A percentile compares a stretch with the other conserved stretches of the same genome.
Conservation (phyloP, 306 rosid species). For the Parietaria judaica region DNA sequence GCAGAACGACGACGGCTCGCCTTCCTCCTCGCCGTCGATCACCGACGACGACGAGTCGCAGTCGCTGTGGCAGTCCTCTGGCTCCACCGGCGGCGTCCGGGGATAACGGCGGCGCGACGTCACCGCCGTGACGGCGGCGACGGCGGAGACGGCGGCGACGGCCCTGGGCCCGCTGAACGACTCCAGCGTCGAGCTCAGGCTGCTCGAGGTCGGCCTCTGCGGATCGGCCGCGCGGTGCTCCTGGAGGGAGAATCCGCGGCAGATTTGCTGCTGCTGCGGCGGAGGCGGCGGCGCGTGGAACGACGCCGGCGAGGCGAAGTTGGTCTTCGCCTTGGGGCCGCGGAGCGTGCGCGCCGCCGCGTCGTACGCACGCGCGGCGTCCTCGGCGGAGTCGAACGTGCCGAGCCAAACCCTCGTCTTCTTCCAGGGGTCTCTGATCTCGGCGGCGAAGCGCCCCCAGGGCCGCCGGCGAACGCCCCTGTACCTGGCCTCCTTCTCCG, state of each 20-base stretch:
- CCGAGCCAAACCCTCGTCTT: constrained; percentile 83
- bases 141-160: constrained; percentile 7
- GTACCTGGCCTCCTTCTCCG: constrained; percentile 44
- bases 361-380: constrained; percentile 80
- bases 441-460: constrained; percentile 87
- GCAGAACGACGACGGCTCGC: constrained; percentile 31
- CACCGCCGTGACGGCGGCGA: constrained; percentile 3
- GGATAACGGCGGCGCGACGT: constrained; percentile 33
- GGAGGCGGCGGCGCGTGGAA: constrained; percentile 1
- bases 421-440: constrained; percentile 87
- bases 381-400: constrained; percentile 77
- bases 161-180: constrained; percentile 79
- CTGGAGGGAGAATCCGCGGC: neutral
- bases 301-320: constrained; percentile 37
- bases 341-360: constrained; percentile 63
- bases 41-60: constrained; percentile 86
- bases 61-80: constrained; percentile 85
- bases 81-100: constrained; percentile 50
- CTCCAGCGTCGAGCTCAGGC: constrained; percentile 83
- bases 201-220: constrained; percentile 63
- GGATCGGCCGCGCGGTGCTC: constrained; percentile 26
- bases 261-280: constrained; percentile 31
- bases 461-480: constrained; percentile 80
- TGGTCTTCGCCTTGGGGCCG: constrained; percentile 74
- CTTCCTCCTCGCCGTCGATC: constrained; percentile 46